Evolutionary conservation across 1,284 basidiomycete genomes (phyloP).

Genomic region (Caloboletus firmus): DNA sequence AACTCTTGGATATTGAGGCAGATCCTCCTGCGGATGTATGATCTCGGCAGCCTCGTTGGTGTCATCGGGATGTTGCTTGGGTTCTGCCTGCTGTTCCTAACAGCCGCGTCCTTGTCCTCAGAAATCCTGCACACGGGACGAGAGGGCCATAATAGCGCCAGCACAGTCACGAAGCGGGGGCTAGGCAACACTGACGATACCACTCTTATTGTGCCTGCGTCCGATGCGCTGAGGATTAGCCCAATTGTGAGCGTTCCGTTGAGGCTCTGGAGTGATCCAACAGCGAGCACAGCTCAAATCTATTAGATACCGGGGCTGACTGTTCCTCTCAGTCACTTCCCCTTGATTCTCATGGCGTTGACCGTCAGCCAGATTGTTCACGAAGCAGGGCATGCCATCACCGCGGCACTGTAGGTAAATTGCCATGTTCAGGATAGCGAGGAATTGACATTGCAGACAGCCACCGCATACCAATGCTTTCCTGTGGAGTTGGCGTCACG

Average conservation of each 20-base stretch:
- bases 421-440: neutral
- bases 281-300: constrained; percentile 9
- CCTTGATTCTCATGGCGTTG: constrained; percentile 58
- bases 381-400: constrained; percentile 68
- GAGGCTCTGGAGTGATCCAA: neutral
- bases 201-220: constrained; percentile 10
- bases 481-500: constrained; percentile 56
- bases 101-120: constrained; percentile 26
- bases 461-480: constrained; percentile 50
- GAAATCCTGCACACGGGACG: constrained; percentile 18
- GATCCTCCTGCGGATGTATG: constrained; percentile 44
- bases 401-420: constrained; percentile 59
- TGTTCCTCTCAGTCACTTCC: constrained; percentile 63
- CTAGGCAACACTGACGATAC: neutral
- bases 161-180: constrained; percentile 19
- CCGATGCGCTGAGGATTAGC: constrained; percentile 30
- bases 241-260: constrained; percentile 45
- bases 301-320: constrained; percentile 73
- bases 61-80: constrained; percentile 51
- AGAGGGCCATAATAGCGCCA: neutral
- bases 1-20: constrained; percentile 23
- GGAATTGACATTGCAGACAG: constrained; percentile 17
- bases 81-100: constrained; percentile 43
- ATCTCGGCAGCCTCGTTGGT: constrained; percentile 48
- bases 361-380: constrained; percentile 62